These are phyloP conservation scores for Tulasnella sp. DNA, from an alignment of 768 basidiomycete genomes.

Conservation along the genomic window DNA sequence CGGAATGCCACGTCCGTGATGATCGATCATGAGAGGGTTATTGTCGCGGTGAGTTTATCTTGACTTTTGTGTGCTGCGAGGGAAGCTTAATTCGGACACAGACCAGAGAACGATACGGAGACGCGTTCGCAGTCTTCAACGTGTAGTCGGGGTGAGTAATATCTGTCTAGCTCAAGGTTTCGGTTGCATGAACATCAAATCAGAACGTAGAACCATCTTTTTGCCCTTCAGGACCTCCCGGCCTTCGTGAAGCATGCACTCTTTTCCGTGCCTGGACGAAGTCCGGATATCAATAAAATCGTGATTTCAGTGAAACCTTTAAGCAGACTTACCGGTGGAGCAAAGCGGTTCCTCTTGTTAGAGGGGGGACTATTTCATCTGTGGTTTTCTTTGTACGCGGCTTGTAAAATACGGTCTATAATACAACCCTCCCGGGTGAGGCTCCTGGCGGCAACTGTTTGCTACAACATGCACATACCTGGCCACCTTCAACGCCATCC, in stretches of 20 bases:
- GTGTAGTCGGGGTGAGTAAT: not conserved
- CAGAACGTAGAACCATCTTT: constrained; percentile 75
- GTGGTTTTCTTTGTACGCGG: constrained; percentile 44
- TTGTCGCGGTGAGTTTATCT: constrained; percentile 7
- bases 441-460: not conserved
- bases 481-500: constrained; percentile 73
- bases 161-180: not conserved
- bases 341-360: constrained; percentile 65
- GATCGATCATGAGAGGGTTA: constrained; percentile 25
- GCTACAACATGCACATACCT: constrained; percentile 48
- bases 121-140: not conserved
- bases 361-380: constrained; percentile 56
- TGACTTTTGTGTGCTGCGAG: not conserved
- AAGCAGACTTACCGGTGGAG: constrained; percentile 59
- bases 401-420: constrained; percentile 72
- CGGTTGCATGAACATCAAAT: constrained; percentile 61
- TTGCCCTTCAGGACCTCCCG: constrained; percentile 61
- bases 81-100: not conserved
- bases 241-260: constrained; percentile 75
- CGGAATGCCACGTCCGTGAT: not conserved
- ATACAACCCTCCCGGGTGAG: not conserved
- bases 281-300: constrained; percentile 21
- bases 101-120: not conserved
- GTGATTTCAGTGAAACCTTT: not conserved
- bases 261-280: constrained; percentile 62